A percentile compares a stretch with the other conserved stretches of the same genome.
Evolutionary conservation across 1,139 yeast genomes (phyloP).

Genomic region (Pichia terricola): DNA sequence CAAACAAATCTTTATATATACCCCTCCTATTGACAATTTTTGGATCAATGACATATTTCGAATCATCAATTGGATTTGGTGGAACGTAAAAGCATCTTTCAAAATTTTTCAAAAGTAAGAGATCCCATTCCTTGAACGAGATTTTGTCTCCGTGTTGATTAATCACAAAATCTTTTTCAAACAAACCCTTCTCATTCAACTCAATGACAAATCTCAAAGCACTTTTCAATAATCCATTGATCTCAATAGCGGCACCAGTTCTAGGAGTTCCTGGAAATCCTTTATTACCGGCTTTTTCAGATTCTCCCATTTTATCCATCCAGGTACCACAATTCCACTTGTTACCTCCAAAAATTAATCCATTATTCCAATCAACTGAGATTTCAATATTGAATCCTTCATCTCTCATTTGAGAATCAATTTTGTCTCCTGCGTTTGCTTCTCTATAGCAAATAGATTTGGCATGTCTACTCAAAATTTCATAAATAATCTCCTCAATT

Average conservation of each 20-base stretch:
- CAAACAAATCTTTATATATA: conserved; percentile 78
- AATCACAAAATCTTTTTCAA: conserved; percentile 45
- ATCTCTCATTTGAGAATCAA: conserved; percentile 88
- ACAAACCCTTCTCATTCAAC: conserved; percentile 43
- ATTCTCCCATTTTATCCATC: conserved; percentile 99
- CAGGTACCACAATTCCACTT: conserved; percentile 95
- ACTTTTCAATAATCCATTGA: conserved; percentile 81
- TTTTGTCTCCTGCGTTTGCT: conserved; percentile 85
- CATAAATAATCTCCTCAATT: conserved; percentile 70
- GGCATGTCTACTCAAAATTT: conserved; percentile 79
- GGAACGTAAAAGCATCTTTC: conserved; percentile 78
- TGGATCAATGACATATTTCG: conserved; percentile 50
- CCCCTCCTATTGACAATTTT: conserved; percentile 78
- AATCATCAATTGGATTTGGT: conserved; percentile 40
- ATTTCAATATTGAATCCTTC: conserved; percentile 85
- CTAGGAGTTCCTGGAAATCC: conserved; percentile 97
- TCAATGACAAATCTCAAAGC: conserved; percentile 68
- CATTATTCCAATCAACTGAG: conserved; percentile 80
- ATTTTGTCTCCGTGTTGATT: conserved; percentile 50
- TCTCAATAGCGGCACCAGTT: conserved; percentile 94
- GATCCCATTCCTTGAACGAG: conserved; percentile 59
- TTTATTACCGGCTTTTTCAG: conserved; percentile 67
- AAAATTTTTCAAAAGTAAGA: conserved; percentile 57
- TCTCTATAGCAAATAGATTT: conserved; percentile 80
- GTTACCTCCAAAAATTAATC: conserved; percentile 84